Conservation (phyloP, 768 basidiomycete genomes). For the Dictyophora rubrovolvata region DNA sequence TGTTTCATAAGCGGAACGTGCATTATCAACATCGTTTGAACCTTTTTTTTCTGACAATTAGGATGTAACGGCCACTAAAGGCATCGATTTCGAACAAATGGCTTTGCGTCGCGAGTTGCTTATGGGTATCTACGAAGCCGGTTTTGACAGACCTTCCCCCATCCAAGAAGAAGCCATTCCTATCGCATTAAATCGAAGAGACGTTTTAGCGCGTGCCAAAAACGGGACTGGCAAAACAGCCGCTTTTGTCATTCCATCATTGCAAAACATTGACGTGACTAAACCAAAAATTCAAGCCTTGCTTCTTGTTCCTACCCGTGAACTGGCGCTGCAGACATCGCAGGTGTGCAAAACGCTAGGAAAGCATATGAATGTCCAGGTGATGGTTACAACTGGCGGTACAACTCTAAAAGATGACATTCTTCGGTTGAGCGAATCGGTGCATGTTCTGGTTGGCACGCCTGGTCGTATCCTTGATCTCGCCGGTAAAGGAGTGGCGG, state of each 20-base stretch:
- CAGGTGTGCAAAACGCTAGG: constrained; percentile 97
- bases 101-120: constrained; percentile 85
- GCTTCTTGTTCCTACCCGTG: constrained; percentile 95
- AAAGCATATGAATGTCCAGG: constrained; percentile 89
- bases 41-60: constrained; percentile 11
- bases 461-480: constrained; percentile 94
- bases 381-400: constrained; percentile 99
- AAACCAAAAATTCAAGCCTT: constrained; percentile 90
- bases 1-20: neutral
- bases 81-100: constrained; percentile 94
- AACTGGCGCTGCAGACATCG: constrained; percentile 95
- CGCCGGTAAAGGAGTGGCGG: constrained; percentile 85
- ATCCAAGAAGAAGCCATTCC: constrained; percentile 99
- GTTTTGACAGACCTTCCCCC: constrained; percentile 92
- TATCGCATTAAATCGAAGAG: constrained; percentile 84
- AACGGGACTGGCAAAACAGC: constrained; percentile 98
- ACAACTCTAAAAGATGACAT: constrained; percentile 98
- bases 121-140: constrained; percentile 99
- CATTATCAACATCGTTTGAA: neutral
- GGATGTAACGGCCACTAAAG: constrained; percentile 91
- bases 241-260: constrained; percentile 94
- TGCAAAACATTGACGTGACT: constrained; percentile 81
- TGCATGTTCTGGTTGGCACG: constrained; percentile 95
- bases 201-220: constrained; percentile 92
- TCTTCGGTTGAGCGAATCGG: constrained; percentile 75